These are phyloP conservation scores for Panellus pusillus DNA, from an alignment of 768 basidiomycete species.

Conservation along the genomic window DNA sequence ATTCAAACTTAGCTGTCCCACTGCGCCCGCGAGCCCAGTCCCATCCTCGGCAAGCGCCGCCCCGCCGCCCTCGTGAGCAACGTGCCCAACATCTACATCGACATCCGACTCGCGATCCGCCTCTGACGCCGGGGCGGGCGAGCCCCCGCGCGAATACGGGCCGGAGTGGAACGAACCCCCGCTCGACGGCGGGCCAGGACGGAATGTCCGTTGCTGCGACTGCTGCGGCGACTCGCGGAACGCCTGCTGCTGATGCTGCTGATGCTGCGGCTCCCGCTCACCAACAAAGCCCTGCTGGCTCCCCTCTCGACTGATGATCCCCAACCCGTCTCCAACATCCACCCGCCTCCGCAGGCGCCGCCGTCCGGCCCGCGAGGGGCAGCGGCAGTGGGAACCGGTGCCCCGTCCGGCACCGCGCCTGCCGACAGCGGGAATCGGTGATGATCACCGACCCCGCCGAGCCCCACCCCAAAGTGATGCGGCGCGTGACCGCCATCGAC, in stretches of 20 bases:
- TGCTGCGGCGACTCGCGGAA: not conserved
- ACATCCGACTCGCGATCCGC: constrained; percentile 40
- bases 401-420: constrained; percentile 22
- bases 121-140: constrained; percentile 32
- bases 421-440: constrained; percentile 8
- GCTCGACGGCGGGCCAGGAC: no score
- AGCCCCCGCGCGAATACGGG: not conserved
- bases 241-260: not conserved
- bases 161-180: not conserved
- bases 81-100: not conserved
- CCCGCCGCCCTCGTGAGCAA: not conserved
- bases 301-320: not conserved
- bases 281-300: not conserved
- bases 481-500: not conserved
- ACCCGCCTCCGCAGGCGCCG: constrained; percentile 16
- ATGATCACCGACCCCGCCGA: no score
- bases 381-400: constrained; percentile 9
- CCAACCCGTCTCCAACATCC: constrained; percentile 6
- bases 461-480: no score
- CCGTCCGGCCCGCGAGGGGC: constrained; percentile 12
- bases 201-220: no score
- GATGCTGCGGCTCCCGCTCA: not conserved
- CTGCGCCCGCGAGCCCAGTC: constrained; percentile 62
- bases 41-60: not conserved
- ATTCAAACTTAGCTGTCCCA: constrained; percentile 85